Percentiles rank a stretch among this genome's conserved stretches.
phyloP scores from a whole-genome alignment of 1,284 basidiomycete genomes.

The Leccinum cinnamomeum region DNA sequence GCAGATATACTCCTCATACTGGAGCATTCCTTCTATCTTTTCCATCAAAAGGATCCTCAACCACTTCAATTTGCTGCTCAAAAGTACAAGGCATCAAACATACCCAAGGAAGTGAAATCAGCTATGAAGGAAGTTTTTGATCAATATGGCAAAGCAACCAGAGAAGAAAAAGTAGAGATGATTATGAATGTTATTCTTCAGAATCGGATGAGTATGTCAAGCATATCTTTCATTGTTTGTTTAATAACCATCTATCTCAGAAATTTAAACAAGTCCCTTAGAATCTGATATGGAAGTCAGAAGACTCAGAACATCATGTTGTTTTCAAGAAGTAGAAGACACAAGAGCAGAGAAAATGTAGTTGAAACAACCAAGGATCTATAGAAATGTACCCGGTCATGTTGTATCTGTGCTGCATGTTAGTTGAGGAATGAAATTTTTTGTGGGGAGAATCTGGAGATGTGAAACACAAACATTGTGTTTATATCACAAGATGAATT shows the following conservation, averaged over 20 bases:
- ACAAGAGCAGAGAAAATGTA: background rate
- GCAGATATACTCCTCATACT: background rate
- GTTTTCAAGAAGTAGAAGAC: background rate
- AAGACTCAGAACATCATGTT: background rate
- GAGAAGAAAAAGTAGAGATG: background rate
- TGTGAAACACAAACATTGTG: no score
- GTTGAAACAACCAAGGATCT: background rate
- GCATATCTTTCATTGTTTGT: background rate
- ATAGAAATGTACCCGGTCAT: background rate
- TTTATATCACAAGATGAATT: no score
- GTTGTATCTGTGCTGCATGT: background rate
- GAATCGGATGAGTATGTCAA: background rate
- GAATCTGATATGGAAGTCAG: background rate
- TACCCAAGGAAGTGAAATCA: background rate
- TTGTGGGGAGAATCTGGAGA: background rate
- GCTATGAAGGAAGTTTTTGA: background rate
- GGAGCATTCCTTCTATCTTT: background rate
- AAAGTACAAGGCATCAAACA: background rate
- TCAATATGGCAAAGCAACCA: background rate
- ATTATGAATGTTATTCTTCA: background rate
- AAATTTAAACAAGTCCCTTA: background rate
- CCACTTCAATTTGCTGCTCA: background rate
- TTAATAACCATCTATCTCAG: background rate
- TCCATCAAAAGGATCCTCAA: background rate
- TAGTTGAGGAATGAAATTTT: background rate